These are phyloP conservation scores for Monosporascus sp. DNA, from an alignment of 2,329 filamentous ascomycete genomes.

Conservation along the genomic window DNA sequence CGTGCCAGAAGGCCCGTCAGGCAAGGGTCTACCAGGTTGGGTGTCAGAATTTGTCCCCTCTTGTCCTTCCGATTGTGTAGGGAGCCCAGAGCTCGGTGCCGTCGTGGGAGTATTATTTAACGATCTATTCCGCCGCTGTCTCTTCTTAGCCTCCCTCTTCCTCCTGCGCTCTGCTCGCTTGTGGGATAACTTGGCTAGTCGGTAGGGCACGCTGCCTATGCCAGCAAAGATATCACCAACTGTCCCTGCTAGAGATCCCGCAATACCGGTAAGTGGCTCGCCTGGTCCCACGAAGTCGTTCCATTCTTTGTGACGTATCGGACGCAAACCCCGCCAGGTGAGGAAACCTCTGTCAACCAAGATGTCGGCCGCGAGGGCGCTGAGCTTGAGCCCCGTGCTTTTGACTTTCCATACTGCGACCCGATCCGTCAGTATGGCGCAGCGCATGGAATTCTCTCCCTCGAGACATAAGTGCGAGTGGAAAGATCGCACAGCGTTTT, in stretches of 20 bases:
- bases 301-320: constrained; percentile 66
- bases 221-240: constrained; percentile 57
- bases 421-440: constrained; percentile 58
- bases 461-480: constrained; percentile 54
- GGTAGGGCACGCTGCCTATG: constrained; percentile 58
- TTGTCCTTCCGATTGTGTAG: neutral
- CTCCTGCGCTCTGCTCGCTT: constrained; percentile 47
- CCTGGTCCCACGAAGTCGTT: constrained; percentile 74
- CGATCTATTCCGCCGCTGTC: constrained; percentile 9
- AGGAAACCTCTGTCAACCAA: constrained; percentile 57
- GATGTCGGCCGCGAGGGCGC: constrained; percentile 60
- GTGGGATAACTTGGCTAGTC: constrained; percentile 53
- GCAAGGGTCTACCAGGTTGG: too few species aligned
- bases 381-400: constrained; percentile 54
- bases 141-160: constrained; percentile 33
- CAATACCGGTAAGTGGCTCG: constrained; percentile 64
- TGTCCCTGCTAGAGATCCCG: constrained; percentile 56
- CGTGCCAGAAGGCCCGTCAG: neutral
- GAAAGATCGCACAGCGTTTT: constrained; percentile 64
- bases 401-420: constrained; percentile 65
- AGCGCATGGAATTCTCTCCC: constrained; percentile 55
- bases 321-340: constrained; percentile 57
- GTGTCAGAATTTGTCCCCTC: neutral
- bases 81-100: neutral
- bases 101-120: constrained; percentile 1